Evolutionary conservation across 805 yeast species (phyloP), one percentile per base, ranked within the genome.

Genomic region (Blastobotrys peoriensis): DNA sequence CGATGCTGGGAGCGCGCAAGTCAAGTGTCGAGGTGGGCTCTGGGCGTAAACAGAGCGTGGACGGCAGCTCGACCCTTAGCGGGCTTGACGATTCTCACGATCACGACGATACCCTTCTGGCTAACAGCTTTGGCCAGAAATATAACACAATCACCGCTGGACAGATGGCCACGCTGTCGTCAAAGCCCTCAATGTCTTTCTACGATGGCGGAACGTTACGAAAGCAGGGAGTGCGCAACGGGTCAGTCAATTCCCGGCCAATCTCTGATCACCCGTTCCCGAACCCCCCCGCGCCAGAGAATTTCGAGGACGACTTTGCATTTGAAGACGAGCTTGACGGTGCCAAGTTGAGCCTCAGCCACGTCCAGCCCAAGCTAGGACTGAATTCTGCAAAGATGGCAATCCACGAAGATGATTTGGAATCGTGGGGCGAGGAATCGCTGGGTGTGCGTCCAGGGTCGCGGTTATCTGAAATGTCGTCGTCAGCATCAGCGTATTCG

Each of bases 301-400:
- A 47, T 28, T 47, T 49, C 21, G 49, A 43, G 17, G 51, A 49
- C 25, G 53, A 50, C 5, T 47, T 49, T 36, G 53, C 47, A 18
- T 22, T 44, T 25, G 51, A 36, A 2, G 17, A 15, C 30, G 22
- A 36, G 13, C 5, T 18, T 5, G 17, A 25, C 13, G 13, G 13
- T 13, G 30, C 30, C 8, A 25, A 25, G 13, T 13, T 25, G 8
- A 40, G 30, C n/a, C 38, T 27, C 6, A 40, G 28, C n/a, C 18
- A 28, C 15, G 28, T 18, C 27, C 38, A 18, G 17, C 44, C 18
- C 16, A 22, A 17, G 6, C 33, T 18, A 16, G 20, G 39, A 19
- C 36, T 38, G 21, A 21, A 36, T 15, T 17, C 27, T 20, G 41
- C 30, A n/a, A 18, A 34, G n/a, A 15, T 15, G 18, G 19, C 28